A percentile compares a stretch with the other conserved stretches of the same genome.
Evolutionary conservation across 108 stramenopile species (phyloP).

Genomic region (Cylindrotheca closterium): DNA sequence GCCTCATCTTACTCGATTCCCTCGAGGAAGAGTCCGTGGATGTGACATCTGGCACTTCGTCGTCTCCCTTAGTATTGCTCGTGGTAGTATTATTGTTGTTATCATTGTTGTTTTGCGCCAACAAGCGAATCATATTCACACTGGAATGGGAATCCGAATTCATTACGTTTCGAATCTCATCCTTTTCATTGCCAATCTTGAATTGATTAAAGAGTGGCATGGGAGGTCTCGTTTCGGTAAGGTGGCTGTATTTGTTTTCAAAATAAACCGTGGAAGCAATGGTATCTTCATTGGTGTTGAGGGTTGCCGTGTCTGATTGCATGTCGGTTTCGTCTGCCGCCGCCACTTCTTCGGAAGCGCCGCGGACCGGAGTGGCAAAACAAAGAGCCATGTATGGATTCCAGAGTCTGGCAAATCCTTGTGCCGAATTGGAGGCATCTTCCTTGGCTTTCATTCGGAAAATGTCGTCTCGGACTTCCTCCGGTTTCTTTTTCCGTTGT

Average conservation of each 20-base stretch:
- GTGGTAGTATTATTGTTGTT: background rate
- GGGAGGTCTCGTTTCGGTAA: conserved; percentile 55
- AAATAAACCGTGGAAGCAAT: conserved; percentile 63
- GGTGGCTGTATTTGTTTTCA: conserved; percentile 55
- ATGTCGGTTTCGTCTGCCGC: conserved; percentile 21
- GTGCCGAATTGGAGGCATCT: background rate
- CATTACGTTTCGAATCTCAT: conserved; percentile 36
- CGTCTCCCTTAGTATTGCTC: no score
- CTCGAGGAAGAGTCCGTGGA: no score
- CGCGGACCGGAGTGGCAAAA: conserved; percentile 64
- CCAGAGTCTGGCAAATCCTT: conserved; percentile 3
- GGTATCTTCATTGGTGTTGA: conserved; percentile 57
- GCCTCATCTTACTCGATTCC: no score
- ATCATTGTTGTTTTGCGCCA: conserved; percentile 26
- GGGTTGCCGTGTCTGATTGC: conserved; percentile 27
- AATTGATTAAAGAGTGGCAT: conserved; percentile 59
- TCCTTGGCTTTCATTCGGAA: conserved; percentile 22
- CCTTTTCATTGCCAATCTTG: conserved; percentile 30
- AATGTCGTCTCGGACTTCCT: conserved; percentile 33
- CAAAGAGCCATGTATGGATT: conserved; percentile 48
- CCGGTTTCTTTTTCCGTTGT: conserved; percentile 23
- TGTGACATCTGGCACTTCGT: no score
- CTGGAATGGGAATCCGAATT: conserved; percentile 36
- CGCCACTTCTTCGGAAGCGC: conserved; percentile 37
- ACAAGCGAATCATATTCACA: conserved; percentile 29